phyloP scores from a whole-genome alignment of 495 filamentous ascomycete species.

The Neurospora sp. region DNA sequence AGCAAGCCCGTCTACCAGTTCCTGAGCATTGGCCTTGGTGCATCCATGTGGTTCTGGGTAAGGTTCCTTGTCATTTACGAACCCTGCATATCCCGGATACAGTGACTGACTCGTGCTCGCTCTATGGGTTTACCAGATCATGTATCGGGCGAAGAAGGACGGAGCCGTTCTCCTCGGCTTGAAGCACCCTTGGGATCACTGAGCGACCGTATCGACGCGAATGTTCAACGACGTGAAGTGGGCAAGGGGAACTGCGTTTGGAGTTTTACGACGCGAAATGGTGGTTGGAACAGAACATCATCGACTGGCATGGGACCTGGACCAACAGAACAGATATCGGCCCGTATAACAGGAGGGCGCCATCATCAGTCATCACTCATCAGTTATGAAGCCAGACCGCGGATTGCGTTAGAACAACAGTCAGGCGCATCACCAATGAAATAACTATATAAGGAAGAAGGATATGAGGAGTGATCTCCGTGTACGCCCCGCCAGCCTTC shows the following conservation, averaged over 20 bases:
- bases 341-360: not conserved
- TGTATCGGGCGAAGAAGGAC: slow-evolving; percentile 95
- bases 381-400: not conserved
- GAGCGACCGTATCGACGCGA: not conserved
- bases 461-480: not conserved
- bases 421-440: not conserved
- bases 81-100: not conserved
- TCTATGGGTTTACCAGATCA: slow-evolving; percentile 45
- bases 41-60: slow-evolving; percentile 99
- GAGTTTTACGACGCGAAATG: not conserved
- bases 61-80: slow-evolving; percentile 17
- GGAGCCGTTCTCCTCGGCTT: slow-evolving; percentile 74
- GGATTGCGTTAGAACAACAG: not conserved
- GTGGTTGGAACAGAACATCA: not conserved
- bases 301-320: not conserved
- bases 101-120: not conserved
- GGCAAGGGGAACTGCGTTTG: not conserved
- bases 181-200: slow-evolving; percentile 99
- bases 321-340: not conserved
- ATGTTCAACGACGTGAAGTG: not conserved
- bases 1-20: slow-evolving; percentile 71
- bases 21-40: slow-evolving; percentile 74
- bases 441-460: not conserved
- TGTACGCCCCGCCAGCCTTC: not conserved
- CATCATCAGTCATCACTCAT: not conserved